Base-by-base conservation (phyloP, 768 basidiomycete genomes). In the Serendipita sp. region DNA sequence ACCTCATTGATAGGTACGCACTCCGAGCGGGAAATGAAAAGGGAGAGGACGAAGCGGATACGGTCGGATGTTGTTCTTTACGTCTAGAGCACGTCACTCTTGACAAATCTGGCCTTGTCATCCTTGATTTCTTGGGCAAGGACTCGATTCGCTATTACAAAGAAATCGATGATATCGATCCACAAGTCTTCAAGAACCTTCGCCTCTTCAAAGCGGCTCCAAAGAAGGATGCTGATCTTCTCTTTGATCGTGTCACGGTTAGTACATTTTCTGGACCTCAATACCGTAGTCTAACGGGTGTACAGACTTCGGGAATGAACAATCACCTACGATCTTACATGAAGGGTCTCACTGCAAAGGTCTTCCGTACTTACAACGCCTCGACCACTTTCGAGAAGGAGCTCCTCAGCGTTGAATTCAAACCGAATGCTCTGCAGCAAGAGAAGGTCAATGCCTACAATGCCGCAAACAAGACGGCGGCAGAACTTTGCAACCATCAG, bases 331-430 rank as follows among this genome's bases (percentile, higher is more conserved):
- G 83, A 51, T 83, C 81, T 34, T 92, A 95, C 74, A 99, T 98
- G 96, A 90, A 93, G 67, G 96, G 96, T 16, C 81, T 99, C 32
- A 95, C 96, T 0, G 96, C 96, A 65, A 99, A 99, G 74, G 96
- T 99, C 32, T 99, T 99, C 80, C 95, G 96, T 91, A 99, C 96
- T 63, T 99, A 89, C 78, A 99, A 99, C 71, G 96, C 96, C 28
- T 98, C 96, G 30, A 85, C 84, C 72, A 96, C 95, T 1, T 96
- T 98, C 79, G 92, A 98, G 72, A 79, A 88, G 51, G 85, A 95
- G 67, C 78, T 98, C 66, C 90, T 94, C 69, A 80, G 85, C 67
- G 82, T 83, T 63, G 86, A 81, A 5, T 84, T 83, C 2, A 66
- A 56, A 44, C 66, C 70, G 32, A 71, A 74, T 4, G 72, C 81